A percentile compares a stretch with the other conserved stretches of the same genome.
These are phyloP conservation scores for Tagetes erecta DNA, from an alignment of 129 eudicot species.

Conservation along the genomic window DNA sequence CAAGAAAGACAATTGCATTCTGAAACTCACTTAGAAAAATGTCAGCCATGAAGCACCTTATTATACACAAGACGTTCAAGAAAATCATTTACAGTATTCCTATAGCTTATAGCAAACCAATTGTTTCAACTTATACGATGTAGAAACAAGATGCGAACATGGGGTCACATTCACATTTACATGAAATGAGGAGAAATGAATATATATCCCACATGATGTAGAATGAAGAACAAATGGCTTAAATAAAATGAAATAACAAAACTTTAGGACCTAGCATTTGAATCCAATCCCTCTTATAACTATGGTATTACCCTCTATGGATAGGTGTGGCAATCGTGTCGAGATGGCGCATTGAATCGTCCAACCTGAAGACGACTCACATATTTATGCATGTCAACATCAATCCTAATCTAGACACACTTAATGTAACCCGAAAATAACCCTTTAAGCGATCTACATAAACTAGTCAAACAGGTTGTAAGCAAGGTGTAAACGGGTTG, in stretches of 20 bases:
- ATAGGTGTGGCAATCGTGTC: not conserved
- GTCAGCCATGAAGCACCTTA: not conserved
- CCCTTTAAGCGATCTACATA: not conserved
- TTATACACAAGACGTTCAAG: conserved; percentile 7
- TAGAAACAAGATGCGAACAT: not conserved
- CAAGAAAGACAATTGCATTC: conserved; percentile 3
- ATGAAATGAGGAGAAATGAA: not conserved
- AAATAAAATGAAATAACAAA: not conserved
- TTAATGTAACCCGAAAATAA: not conserved
- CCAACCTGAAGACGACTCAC: not conserved
- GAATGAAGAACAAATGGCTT: not conserved
- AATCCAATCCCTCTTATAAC: not conserved
- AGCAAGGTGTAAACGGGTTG: not conserved
- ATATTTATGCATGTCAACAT: not conserved
- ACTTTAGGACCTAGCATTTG: conserved; percentile 7
- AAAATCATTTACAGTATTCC: not conserved
- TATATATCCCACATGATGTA: conserved; percentile 3
- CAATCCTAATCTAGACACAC: not conserved
- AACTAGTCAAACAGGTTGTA: not conserved
- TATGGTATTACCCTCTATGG: not conserved
- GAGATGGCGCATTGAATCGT: not conserved
- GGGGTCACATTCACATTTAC: not conserved
- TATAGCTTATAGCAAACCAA: not conserved
- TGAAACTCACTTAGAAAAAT: not conserved
- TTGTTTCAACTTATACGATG: not conserved